Evolutionary conservation across 148 eudicot species (phyloP).

Genomic region (Tetragonia tetragonoides): DNA sequence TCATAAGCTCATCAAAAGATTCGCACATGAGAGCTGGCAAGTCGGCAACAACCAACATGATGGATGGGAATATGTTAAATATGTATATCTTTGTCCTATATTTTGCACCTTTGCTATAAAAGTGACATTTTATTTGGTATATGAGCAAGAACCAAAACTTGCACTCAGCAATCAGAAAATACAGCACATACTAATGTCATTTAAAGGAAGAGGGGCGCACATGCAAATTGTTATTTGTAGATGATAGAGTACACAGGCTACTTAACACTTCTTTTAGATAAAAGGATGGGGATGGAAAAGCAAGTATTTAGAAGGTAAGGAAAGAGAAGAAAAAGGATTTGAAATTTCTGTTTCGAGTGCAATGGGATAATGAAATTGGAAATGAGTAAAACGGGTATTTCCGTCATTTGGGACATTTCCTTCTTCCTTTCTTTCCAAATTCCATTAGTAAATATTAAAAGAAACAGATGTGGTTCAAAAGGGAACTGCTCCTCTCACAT

Average conservation of each 20-base stretch:
- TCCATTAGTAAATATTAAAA: background rate
- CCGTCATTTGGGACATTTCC: conserved; percentile 16
- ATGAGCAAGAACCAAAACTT: conserved; percentile 26
- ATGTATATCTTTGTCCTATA: background rate
- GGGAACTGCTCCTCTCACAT: conserved; percentile 17
- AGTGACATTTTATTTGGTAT: conserved; percentile 1
- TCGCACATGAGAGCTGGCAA: conserved; percentile 24
- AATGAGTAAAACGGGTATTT: background rate
- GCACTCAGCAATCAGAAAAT: conserved; percentile 19
- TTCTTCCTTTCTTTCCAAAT: conserved; percentile 20
- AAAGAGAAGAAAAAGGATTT: background rate
- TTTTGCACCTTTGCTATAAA: conserved; percentile 13
- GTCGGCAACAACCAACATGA: conserved; percentile 30
- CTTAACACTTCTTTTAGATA: conserved; percentile 22
- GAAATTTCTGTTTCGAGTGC: conserved; percentile 10
- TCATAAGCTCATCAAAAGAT: conserved; percentile 16
- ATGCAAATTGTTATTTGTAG: conserved; percentile 25
- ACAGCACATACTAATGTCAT: conserved; percentile 19
- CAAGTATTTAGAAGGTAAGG: conserved; percentile 1
- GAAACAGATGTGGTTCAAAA: background rate
- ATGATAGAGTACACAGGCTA: conserved; percentile 9
- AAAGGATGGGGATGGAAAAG: conserved; percentile 22
- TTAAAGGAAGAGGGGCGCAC: conserved; percentile 22
- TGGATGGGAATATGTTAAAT: conserved; percentile 5
- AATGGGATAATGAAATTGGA: conserved; percentile 8